Base-by-base conservation (phyloP, 192 early-diverging fungal genomes). In the Polychytrium aggregatum region DNA sequence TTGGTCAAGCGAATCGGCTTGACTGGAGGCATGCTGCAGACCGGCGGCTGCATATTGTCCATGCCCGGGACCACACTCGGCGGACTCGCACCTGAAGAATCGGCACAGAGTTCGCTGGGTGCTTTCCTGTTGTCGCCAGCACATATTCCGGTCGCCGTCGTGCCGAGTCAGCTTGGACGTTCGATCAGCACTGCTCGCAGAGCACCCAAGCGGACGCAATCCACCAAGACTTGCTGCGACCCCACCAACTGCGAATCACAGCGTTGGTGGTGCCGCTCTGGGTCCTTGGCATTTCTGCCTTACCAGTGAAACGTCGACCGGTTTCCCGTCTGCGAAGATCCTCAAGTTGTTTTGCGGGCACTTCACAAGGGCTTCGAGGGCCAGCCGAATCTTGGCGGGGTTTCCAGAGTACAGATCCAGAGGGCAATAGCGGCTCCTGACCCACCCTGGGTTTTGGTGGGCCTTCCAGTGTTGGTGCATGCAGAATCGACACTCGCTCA, bases 381-480 rank as follows among this genome's bases (percentile, higher is more conserved):
- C 57, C n/a, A 59, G 24, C 13, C 41, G 46, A 3, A 77, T 42
- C 20, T 68, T 51, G 2, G 1, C 29, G 0, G 50, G 31, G 25
- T 67, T 50, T 4, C 55, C 49, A 22, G 78, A 78, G 36, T 68
- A 71, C 28, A 89, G 52, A 41, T 89, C 83, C 33, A 89, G 66
- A 3, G 84, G 81, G 40, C 86, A 89, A 46, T 76, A 82, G 6
- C 46, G 52, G 44, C 57, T 73, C 8, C 54, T 27, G 18, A 29
- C 37, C 5, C 64, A 48, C 16, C 36, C 48, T 14, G 48, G 45
- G 25, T 55, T 52, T 2, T 44, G 24, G n/a, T 37, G 10, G 9
- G 55, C 53, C 56, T 85, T 83, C 11, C 45, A 53, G 28, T 72
- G 50, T 48, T 86, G 76, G 44, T 88, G 74, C 83, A 88, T 83